Base-by-base conservation (phyloP, 768 basidiomycete genomes). In the Boletus pseudopeckii region DNA sequence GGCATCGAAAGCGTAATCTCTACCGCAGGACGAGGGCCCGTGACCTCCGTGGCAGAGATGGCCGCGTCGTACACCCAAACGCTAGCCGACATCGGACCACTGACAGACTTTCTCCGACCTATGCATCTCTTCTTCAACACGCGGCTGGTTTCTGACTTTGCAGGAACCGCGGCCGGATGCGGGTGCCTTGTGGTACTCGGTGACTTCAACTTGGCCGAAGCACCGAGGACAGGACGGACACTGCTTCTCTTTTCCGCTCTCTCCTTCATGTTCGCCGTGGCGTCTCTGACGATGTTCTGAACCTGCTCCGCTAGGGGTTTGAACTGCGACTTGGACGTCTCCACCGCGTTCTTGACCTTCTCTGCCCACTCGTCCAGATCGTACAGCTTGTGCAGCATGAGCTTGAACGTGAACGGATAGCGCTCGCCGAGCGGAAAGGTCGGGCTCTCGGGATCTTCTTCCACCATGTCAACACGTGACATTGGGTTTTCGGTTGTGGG, bases 331-430 rank as follows among this genome's bases (percentile, higher is more conserved):
- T 78, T 77, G 40, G 83, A 84, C 50, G 66, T 71, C 62, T 80
- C 76, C 63, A 85, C 61, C 20, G 78, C 74, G 22, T 75, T 75
- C 63, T 77, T 79, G 48, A 84, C 78, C 64, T 79, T 82, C 57
- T 73, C 71, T 1, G 70, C 74, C 81, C 83, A 86, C 50, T 84
- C 83, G 20, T 81, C 80, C 49, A 79, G 45, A 22, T 78, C 74
- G 66, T 86, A 86, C 11, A 86, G 72, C 64, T 83, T 80, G 71
- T 86, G 82, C 52, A 85, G 65, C 82, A 84, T 86, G 61, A 82
- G 73, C 60, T 79, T 81, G 74, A 86, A 86, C 33, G 80, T 85
- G 70, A 86, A 86, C 17, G 75, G 74, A 59, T 79, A 82, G 47
- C 71, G 69, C 56, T 60, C 55, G 0, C 34, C 58, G 6, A 77